Percentiles rank a stretch among this genome's conserved stretches.
Evolutionary conservation across 352 stramenopile species (phyloP).

Genomic region (Phytophthora idaei): DNA sequence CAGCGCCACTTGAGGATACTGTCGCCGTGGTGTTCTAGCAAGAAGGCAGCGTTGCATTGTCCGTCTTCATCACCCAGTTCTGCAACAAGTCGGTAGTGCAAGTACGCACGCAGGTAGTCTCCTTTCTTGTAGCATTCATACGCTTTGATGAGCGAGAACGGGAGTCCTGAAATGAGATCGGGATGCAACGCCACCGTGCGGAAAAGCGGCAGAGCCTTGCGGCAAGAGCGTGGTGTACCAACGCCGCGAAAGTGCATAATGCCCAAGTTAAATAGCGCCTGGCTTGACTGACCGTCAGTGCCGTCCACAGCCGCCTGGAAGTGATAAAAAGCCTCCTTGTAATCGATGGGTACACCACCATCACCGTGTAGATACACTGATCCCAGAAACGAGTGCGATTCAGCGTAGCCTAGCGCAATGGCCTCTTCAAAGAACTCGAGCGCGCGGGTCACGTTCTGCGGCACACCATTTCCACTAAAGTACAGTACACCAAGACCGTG

Average conservation of each 20-base stretch:
- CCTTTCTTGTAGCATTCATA: slow-evolving; percentile 68
- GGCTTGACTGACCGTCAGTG: slow-evolving; percentile 48
- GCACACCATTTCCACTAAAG: slow-evolving; percentile 55
- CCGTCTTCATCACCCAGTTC: slow-evolving; percentile 73
- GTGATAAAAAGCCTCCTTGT: slow-evolving; percentile 58
- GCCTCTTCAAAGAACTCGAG: slow-evolving; percentile 68
- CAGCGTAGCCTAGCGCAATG: slow-evolving; percentile 56
- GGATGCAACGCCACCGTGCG: slow-evolving; percentile 66
- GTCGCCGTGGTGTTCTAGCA: slow-evolving; percentile 65
- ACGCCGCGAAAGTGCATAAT: slow-evolving; percentile 76
- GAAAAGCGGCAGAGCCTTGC: slow-evolving; percentile 56
- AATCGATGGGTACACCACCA: slow-evolving; percentile 57
- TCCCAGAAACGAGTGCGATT: slow-evolving; percentile 76
- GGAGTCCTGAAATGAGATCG: slow-evolving; percentile 48
- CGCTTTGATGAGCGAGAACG: slow-evolving; percentile 72
- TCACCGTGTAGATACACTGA: slow-evolving; percentile 68
- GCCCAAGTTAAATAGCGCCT: slow-evolving; percentile 72
- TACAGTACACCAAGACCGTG: slow-evolving; percentile 73
- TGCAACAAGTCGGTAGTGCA: slow-evolving; percentile 69
- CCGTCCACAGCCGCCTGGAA: slow-evolving; percentile 60
- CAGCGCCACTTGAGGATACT: slow-evolving; percentile 44
- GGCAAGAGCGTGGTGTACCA: slow-evolving; percentile 56
- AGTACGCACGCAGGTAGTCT: slow-evolving; percentile 68
- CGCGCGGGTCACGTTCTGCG: slow-evolving; percentile 62
- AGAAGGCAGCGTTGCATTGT: slow-evolving; percentile 71